A percentile compares a stretch with the other conserved stretches of the same genome.
Conservation (phyloP, 2,329 filamentous ascomycete species). For the Neophaeococcomyces mojaviensis region DNA sequence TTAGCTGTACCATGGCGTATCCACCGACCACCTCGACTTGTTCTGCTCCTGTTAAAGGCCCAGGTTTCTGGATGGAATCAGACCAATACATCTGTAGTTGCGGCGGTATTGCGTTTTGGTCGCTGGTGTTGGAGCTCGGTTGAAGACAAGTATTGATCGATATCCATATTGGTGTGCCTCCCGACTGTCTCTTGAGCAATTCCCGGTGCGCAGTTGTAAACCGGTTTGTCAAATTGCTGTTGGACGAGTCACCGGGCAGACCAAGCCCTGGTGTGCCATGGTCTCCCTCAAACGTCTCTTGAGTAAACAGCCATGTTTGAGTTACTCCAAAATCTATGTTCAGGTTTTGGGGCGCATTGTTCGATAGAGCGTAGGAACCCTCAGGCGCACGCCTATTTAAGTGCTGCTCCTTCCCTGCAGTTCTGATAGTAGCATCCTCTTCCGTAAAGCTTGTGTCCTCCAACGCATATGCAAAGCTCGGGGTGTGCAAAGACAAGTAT, state of each 20-base stretch:
- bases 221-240: slow-evolving; percentile 15
- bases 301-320: slow-evolving; percentile 58
- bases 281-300: slow-evolving; percentile 45
- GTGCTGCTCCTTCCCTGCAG: slow-evolving; percentile 21
- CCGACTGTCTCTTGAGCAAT: slow-evolving; percentile 17
- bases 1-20: slow-evolving; percentile 58
- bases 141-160: slow-evolving; percentile 82
- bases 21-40: slow-evolving; percentile 55
- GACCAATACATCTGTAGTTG: slow-evolving; percentile 77
- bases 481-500: slow-evolving; percentile 53
- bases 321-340: slow-evolving; percentile 58
- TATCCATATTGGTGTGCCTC: slow-evolving; percentile 53
- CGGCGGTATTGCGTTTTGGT: slow-evolving; percentile 47
- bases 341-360: slow-evolving; percentile 56
- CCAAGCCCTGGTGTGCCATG: slow-evolving; percentile 30
- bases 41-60: slow-evolving; percentile 50
- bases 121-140: slow-evolving; percentile 50
- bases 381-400: slow-evolving; percentile 23
- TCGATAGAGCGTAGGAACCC: slow-evolving; percentile 36
- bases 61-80: slow-evolving; percentile 59
- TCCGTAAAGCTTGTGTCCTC: slow-evolving; percentile 30
- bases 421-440: too few species aligned
- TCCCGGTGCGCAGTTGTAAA: slow-evolving; percentile 16
- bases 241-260: slow-evolving; percentile 28
- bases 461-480: slow-evolving; percentile 55